Evolutionary conservation across 2,329 filamentous ascomycete genomes (phyloP).

Genomic region (Pestalotiopsis sp.): DNA sequence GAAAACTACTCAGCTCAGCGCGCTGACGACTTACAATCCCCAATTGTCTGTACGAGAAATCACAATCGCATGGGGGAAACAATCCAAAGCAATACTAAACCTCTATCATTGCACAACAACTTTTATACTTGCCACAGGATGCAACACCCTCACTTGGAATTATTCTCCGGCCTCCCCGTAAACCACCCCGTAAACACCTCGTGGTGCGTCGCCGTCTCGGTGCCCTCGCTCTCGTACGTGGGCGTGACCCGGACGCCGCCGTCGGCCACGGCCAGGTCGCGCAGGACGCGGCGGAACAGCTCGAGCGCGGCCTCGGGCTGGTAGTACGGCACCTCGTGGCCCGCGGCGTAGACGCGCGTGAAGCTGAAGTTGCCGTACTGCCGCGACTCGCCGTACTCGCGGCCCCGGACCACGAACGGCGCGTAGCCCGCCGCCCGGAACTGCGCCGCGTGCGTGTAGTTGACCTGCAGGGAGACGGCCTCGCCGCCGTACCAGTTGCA

Average conservation of each 20-base stretch:
- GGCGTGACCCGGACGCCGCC: slow-evolving; percentile 47
- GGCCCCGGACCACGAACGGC: slow-evolving; percentile 56
- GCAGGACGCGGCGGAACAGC: slow-evolving; percentile 62
- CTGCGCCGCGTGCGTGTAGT: slow-evolving; percentile 42
- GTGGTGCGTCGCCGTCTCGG: slow-evolving; percentile 54
- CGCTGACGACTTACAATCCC: neutral
- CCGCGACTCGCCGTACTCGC: slow-evolving; percentile 65
- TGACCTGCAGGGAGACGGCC: slow-evolving; percentile 55
- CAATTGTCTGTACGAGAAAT: too few relatives aligned
- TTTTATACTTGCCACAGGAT: neutral
- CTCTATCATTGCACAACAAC: neutral
- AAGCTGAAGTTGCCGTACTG: slow-evolving; percentile 77
- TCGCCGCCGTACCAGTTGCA: slow-evolving; percentile 64
- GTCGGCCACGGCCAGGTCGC: slow-evolving; percentile 56
- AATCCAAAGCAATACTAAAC: neutral
- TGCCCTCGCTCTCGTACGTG: slow-evolving; percentile 57
- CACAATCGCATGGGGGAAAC: too few relatives aligned
- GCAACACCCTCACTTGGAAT: neutral
- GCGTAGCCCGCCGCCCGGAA: slow-evolving; percentile 60
- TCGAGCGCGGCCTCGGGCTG: slow-evolving; percentile 61
- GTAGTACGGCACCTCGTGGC: slow-evolving; percentile 61
- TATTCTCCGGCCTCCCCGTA: slow-evolving; percentile 18
- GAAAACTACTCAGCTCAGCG: too few relatives aligned
- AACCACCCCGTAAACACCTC: slow-evolving; percentile 62
- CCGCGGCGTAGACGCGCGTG: slow-evolving; percentile 65